Evolutionary conservation across 2,329 filamentous ascomycete species (phyloP).

Genomic region (Emmonsia crescens): DNA sequence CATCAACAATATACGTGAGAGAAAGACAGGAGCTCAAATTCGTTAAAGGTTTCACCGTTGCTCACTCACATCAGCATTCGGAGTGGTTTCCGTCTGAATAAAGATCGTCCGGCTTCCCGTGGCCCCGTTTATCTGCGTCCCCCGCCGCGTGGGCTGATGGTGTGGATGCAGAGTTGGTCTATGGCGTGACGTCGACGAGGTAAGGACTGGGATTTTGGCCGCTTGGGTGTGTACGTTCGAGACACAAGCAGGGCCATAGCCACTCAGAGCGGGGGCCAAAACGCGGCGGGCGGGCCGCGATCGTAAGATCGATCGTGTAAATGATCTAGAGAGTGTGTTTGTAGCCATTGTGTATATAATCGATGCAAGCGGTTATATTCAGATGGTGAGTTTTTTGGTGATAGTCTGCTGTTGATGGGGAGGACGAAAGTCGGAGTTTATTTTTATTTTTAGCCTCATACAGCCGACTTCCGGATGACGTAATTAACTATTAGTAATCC

Average conservation of each 20-base stretch:
- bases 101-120: constrained; percentile 67
- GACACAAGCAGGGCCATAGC: constrained; percentile 9
- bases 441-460: not conserved
- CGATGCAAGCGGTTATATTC: not conserved
- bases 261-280: not conserved
- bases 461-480: constrained; percentile 1
- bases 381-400: not conserved
- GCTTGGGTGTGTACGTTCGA: constrained; percentile 33
- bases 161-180: constrained; percentile 36
- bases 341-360: constrained; percentile 1
- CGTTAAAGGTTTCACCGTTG: not conserved
- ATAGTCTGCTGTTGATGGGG: not conserved
- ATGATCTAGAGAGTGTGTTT: not conserved
- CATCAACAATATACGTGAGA: not conserved
- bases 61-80: constrained; percentile 67
- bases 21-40: not conserved
- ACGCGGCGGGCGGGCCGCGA: not conserved
- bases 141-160: constrained; percentile 28
- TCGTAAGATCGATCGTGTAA: not conserved
- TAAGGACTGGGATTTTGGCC: constrained; percentile 36
- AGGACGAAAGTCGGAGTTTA: not conserved
- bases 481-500: not conserved
- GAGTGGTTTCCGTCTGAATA: constrained; percentile 92
- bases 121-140: constrained; percentile 27
- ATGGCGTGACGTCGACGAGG: constrained; percentile 36